These are phyloP conservation scores for Beta lomatogona DNA, from an alignment of 179 eudicot genomes.

Conservation along the genomic window DNA sequence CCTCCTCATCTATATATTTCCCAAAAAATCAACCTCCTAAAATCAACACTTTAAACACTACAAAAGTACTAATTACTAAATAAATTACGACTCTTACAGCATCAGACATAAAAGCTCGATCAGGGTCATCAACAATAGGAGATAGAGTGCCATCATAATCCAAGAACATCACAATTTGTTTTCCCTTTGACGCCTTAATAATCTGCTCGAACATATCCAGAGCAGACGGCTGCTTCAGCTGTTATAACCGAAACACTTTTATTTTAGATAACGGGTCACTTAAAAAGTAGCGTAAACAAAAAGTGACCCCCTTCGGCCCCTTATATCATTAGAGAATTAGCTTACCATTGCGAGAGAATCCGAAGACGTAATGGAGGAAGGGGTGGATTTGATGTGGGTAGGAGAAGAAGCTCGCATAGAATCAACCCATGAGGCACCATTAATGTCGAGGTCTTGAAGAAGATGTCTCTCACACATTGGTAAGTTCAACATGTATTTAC, in stretches of 20 bases:
- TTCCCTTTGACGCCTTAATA: conserved; percentile 72
- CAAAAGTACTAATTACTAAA: not conserved
- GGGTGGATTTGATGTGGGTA: conserved; percentile 52
- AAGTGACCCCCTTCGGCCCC: no score
- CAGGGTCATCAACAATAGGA: conserved; percentile 94
- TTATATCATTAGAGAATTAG: no score
- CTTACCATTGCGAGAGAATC: conserved; percentile 14
- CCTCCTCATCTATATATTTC: conserved; percentile 62
- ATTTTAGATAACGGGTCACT: no score
- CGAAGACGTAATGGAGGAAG: conserved; percentile 18
- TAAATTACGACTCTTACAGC: conserved; percentile 38
- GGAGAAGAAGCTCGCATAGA: conserved; percentile 95
- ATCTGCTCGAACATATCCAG: conserved; percentile 83
- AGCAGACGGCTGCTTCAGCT: conserved; percentile 71
- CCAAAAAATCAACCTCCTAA: not conserved
- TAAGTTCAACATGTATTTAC: conserved; percentile 31
- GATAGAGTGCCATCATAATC: conserved; percentile 97
- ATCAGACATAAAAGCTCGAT: conserved; percentile 86
- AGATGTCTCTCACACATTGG: conserved; percentile 47
- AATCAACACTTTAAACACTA: not conserved
- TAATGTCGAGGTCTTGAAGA: conserved; percentile 61
- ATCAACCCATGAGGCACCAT: conserved; percentile 74
- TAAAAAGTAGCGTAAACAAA: no score
- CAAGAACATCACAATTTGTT: conserved; percentile 79
- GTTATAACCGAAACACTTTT: conserved; percentile 10